Percentiles rank a stretch among this genome's conserved stretches.
phyloP scores from a whole-genome alignment of 352 stramenopile species.

The Phytophthora meadii region DNA sequence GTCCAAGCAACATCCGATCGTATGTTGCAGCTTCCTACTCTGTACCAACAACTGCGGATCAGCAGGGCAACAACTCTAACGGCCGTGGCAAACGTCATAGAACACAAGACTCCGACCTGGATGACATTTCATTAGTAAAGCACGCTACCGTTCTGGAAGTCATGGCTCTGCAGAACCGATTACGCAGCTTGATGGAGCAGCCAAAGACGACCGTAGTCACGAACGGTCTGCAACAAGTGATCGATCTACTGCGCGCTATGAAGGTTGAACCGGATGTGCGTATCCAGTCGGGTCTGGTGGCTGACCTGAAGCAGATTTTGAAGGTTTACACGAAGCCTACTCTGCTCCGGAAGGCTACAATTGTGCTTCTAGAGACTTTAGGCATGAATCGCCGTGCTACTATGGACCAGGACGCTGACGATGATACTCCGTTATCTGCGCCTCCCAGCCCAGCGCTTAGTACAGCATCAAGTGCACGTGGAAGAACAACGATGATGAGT shows the following conservation, averaged over 20 bases:
- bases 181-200: conserved; percentile 69
- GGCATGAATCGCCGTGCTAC: conserved; percentile 69
- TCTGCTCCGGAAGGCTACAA: conserved; percentile 73
- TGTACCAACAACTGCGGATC: conserved; percentile 55
- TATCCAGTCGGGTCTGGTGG: conserved; percentile 72
- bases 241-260: conserved; percentile 83
- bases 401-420: conserved; percentile 52
- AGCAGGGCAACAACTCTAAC: conserved; percentile 18
- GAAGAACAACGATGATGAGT: conserved; percentile 20
- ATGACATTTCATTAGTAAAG: conserved; percentile 75
- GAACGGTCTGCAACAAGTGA: conserved; percentile 76
- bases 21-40: conserved; percentile 66
- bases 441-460: conserved; percentile 36
- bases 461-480: conserved; percentile 40
- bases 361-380: conserved; percentile 71
- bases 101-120: conserved; percentile 69
- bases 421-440: conserved; percentile 42
- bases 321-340: conserved; percentile 83
- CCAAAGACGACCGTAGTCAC: conserved; percentile 63
- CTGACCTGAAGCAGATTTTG: conserved; percentile 80
- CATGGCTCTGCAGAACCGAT: conserved; percentile 68
- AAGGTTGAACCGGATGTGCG: conserved; percentile 76
- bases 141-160: conserved; percentile 67
- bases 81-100: conserved; percentile 61
- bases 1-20: conserved; percentile 59